These are phyloP conservation scores for Cytospora mali DNA, from an alignment of 2,329 filamentous ascomycete species.

Conservation along the genomic window DNA sequence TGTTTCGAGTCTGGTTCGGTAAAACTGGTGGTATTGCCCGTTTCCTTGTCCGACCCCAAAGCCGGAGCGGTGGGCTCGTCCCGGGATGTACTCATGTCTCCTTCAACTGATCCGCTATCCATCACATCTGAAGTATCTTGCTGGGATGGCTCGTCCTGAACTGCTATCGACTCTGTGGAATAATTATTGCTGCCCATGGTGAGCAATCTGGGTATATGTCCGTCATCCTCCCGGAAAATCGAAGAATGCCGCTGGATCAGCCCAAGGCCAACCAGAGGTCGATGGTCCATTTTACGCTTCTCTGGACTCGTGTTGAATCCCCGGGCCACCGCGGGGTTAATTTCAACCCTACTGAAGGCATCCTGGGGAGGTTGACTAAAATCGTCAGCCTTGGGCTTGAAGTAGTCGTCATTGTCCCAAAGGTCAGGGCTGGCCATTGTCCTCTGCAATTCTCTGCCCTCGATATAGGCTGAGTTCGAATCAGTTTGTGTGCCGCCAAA, in stretches of 20 bases:
- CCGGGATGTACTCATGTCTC: background rate
- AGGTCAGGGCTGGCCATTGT: slow-evolving; percentile 32
- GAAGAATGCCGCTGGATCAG: slow-evolving; percentile 35
- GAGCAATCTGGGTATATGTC: slow-evolving; percentile 38
- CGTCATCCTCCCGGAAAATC: slow-evolving; percentile 36
- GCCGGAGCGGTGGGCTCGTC: background rate
- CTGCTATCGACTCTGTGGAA: slow-evolving; percentile 27
- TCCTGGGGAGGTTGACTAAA: slow-evolving; percentile 3
- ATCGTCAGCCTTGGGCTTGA: slow-evolving; percentile 32
- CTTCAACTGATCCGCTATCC: background rate
- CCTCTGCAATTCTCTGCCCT: slow-evolving; percentile 30
- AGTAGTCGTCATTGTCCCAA: slow-evolving; percentile 34
- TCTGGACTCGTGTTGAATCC: slow-evolving; percentile 25
- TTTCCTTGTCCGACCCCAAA: background rate
- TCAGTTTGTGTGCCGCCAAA: background rate
- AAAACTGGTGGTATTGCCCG: slow-evolving; percentile 4
- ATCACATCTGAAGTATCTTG: slow-evolving; percentile 5
- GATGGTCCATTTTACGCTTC: slow-evolving; percentile 25
- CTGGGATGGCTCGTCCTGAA: slow-evolving; percentile 13
- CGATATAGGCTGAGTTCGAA: slow-evolving; percentile 7
- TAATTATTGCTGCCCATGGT: slow-evolving; percentile 32
- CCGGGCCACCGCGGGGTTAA: slow-evolving; percentile 32
- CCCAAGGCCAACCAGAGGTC: slow-evolving; percentile 33
- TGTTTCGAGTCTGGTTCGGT: background rate
- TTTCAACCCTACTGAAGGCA: slow-evolving; percentile 28